Evolutionary conservation across 495 filamentous ascomycete species (phyloP).

Genomic region (Astrothelium subdiscretum): DNA sequence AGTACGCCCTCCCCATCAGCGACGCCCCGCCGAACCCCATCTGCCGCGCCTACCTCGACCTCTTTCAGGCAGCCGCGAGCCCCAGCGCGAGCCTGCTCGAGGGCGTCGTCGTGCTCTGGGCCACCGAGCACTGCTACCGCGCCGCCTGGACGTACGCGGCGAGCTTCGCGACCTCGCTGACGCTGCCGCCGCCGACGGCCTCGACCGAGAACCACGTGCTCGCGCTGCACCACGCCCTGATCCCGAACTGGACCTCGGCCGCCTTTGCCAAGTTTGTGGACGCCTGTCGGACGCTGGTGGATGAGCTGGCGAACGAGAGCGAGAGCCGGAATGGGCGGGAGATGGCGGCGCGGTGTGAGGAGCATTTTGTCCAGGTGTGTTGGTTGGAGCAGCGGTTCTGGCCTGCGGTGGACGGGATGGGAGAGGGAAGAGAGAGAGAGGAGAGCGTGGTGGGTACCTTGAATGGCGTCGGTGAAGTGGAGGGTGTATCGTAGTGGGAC

Average conservation of each 20-base stretch:
- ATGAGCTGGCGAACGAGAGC: conserved; percentile 29
- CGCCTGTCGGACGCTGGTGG: conserved; percentile 27
- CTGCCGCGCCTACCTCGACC: conserved; percentile 41
- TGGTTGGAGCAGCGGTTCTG: conserved; percentile 31
- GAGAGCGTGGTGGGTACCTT: not conserved
- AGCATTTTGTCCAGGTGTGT: conserved; percentile 28
- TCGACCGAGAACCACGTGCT: conserved; percentile 22
- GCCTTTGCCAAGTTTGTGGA: conserved; percentile 33
- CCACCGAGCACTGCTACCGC: conserved; percentile 48
- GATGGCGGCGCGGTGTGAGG: conserved; percentile 27
- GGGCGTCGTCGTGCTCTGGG: conserved; percentile 61
- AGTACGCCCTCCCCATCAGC: conserved; percentile 47
- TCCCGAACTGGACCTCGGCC: conserved; percentile 33
- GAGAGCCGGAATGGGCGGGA: conserved; percentile 26
- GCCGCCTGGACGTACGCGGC: conserved; percentile 29
- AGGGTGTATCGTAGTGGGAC: not conserved
- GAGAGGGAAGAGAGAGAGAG: conserved; percentile 18
- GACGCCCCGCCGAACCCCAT: conserved; percentile 31
- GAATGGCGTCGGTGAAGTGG: not conserved
- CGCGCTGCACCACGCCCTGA: conserved; percentile 32
- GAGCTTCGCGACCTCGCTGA: conserved; percentile 20
- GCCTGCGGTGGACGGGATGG: conserved; percentile 33
- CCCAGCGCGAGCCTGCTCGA: conserved; percentile 42
- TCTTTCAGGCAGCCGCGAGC: conserved; percentile 42
- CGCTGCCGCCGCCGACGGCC: conserved; percentile 5